Base-by-base conservation (phyloP, 345 rosid genomes). In the Lumnitzera racemosa region DNA sequence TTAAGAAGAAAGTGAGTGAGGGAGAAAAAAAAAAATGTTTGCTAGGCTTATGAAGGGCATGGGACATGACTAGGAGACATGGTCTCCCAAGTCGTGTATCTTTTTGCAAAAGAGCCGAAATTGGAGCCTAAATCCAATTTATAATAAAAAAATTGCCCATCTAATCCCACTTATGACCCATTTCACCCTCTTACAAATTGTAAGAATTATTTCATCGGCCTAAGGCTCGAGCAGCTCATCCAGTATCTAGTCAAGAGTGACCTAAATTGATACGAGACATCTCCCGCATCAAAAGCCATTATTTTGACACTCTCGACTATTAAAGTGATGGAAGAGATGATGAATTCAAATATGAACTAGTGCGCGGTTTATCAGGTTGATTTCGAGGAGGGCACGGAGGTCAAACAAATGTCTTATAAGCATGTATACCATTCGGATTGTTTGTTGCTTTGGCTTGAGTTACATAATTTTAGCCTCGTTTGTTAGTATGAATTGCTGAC, bases 401-500 rank as follows among this genome's bases (percentile, higher is more conserved):
- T 68, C 13, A 79, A 68, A 61, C 80, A 73, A 43, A 76, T 79
- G 83, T 80, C 83, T 17, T 79, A 80, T 58, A 73, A 79, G 71
- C 83, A 79, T 57, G 50, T 76, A 11, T 79, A 76, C 55, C 83
- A 79, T 47, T 17, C 61, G 0, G 78, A 73, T 52, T 79, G 83
- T 48, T 63, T 79, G 25, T 47, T 72, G 41, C 83, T 80, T 0
- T 79, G 83, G 83, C 74, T 76, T 5, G 61, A 79, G 16, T 46
- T 79, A 74, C 83, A 79, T 54, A 79, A 73, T 65, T 70, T 80
- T 2, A 76, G 83, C 56, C 83, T 78, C 0, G 80, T 79, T 53
- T 79, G 83, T 57, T 78, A 80, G 20, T 58, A 70, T n/a, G 83
- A 79, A 62, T 68, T 79, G 78, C 83, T 78, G 3, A 79, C 83